These are phyloP conservation scores for Cinnamomum chago DNA, from an alignment of 164 flowering plant species.

Conservation along the genomic window DNA sequence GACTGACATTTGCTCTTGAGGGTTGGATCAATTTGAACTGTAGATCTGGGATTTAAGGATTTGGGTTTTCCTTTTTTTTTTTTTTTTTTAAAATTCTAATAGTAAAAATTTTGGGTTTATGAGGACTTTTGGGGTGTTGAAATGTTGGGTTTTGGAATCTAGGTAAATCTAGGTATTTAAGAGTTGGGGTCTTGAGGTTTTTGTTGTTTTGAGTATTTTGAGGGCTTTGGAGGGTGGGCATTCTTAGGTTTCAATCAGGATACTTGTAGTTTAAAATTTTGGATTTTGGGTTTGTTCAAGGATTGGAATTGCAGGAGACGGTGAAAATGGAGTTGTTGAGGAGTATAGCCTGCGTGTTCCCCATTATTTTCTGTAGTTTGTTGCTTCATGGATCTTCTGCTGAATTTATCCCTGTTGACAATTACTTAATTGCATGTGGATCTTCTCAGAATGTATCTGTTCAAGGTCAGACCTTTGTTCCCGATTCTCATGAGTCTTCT, in stretches of 20 bases:
- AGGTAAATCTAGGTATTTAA: background rate
- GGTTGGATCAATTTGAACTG: slow-evolving; percentile 8
- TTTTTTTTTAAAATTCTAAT: background rate
- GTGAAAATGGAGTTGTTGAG: slow-evolving; percentile 25
- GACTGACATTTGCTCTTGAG: background rate
- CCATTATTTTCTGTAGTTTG: slow-evolving; percentile 21
- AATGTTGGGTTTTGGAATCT: background rate
- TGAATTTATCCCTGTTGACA: slow-evolving; percentile 57
- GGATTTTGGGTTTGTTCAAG: background rate
- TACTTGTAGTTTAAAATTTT: background rate
- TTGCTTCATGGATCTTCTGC: slow-evolving; percentile 27
- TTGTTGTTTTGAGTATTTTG: too few species aligned
- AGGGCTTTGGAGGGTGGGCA: background rate
- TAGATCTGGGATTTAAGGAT: slow-evolving; percentile 1
- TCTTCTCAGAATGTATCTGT: slow-evolving; percentile 55
- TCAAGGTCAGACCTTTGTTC: slow-evolving; percentile 56
- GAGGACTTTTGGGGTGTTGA: background rate
- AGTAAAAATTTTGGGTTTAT: background rate
- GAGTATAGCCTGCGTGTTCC: slow-evolving; percentile 26
- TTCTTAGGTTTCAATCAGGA: background rate
- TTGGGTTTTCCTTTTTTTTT: slow-evolving; percentile 1
- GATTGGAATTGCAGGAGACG: slow-evolving; percentile 9
- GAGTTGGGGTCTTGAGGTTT: background rate
- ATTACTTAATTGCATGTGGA: slow-evolving; percentile 73
- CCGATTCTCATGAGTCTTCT: slow-evolving; percentile 62